Conservation (phyloP, 2,329 filamentous ascomycete species). For the Albifimbria verrucaria region DNA sequence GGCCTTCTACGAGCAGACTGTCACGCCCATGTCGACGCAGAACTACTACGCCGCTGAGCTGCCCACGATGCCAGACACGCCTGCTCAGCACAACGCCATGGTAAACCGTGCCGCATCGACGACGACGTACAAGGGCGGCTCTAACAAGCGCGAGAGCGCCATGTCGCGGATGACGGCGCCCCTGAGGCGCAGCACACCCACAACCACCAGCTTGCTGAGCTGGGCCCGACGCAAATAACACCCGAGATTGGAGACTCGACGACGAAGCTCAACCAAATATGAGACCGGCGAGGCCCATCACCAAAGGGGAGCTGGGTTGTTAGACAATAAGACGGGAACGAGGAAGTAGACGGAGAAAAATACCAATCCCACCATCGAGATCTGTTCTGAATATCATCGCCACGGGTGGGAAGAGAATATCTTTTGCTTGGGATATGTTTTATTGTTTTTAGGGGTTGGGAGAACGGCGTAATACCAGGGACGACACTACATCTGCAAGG, state of each 20-base stretch:
- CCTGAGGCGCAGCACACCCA: not conserved
- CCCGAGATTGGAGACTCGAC: not conserved
- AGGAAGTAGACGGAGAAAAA: not conserved
- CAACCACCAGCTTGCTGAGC: constrained; percentile 1
- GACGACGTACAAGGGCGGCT: not conserved
- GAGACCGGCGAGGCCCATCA: too few relatives aligned
- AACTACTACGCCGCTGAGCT: not conserved
- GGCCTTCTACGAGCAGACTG: not conserved
- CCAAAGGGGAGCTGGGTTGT: too few relatives aligned
- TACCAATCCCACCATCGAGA: too few relatives aligned
- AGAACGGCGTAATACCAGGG: not conserved
- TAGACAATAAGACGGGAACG: too few relatives aligned
- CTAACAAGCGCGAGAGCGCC: not conserved
- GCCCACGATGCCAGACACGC: not conserved
- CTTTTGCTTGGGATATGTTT: not conserved
- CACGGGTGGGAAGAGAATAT: not conserved
- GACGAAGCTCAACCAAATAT: too few relatives aligned
- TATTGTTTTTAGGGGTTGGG: not conserved
- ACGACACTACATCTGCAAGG: not conserved
- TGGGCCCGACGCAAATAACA: not conserved
- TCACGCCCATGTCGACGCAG: not conserved
- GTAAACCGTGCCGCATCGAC: not conserved
- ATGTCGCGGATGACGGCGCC: not conserved
- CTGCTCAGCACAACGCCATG: not conserved
- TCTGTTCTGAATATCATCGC: too few relatives aligned